Base-by-base conservation (phyloP, 345 rosid species). In the Nasturtium officinale region DNA sequence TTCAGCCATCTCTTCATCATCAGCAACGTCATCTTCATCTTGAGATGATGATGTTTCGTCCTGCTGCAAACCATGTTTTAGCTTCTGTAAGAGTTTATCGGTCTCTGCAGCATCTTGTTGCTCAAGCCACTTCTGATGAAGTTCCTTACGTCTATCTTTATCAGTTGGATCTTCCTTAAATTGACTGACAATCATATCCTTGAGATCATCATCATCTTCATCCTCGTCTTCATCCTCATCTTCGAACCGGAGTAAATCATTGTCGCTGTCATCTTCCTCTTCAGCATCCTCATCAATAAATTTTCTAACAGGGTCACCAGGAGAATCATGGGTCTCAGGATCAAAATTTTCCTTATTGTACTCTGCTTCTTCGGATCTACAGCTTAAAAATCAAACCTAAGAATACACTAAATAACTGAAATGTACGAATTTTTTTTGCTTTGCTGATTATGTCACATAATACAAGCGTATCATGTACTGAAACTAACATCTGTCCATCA, bases 191-290 rank as follows among this genome's bases (percentile, higher is more conserved):
- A 95, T 90, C 81, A 90, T 83, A 80, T 90, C 90, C 78, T 80
- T 79, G 67, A 89, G 86, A 63, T 89, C 96, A 47, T 82, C 88
- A 61, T 64, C 75, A 33, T 86, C 91, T 73, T 88, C 97, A 56
- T 88, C 89, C 43, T 88, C 96, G 8, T 90, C 90, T 59, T 90
- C 90, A 16, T 90, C 92, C 43, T 86, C 80, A 56, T 90, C 93
- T 73, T 83, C 77, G 52, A 89, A 85, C 28, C 83, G 86, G 47
- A 75, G 73, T 62, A 82, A 82, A 70, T 95, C 96, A 77, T 89
- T 85, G 76, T 95, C 99, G 57, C 98, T 91, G 80, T 91, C 94
- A 84, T 88, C 96, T 80, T 90, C 96, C 78, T 91, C 99, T 79
- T 86, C 96, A 56, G 98, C 97, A 77, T 86, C 94, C 56, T 90